These are phyloP conservation scores for Rhodotorula sp. DNA, from an alignment of 1,284 basidiomycete species.

Conservation along the genomic window DNA sequence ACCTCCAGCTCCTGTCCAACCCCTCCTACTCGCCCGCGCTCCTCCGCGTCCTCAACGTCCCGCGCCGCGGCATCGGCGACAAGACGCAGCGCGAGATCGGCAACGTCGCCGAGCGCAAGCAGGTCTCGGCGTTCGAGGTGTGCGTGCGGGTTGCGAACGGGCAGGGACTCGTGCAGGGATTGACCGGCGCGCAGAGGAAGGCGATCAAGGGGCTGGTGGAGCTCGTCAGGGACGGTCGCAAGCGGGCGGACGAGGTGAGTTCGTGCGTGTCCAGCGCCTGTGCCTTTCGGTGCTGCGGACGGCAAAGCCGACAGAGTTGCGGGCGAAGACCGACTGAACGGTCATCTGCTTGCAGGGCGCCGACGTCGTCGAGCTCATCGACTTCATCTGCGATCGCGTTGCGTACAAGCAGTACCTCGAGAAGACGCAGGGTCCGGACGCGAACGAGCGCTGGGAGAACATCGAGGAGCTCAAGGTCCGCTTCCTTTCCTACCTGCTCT, in stretches of 20 bases:
- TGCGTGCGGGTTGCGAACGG: slow-evolving; percentile 63
- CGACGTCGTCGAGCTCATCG: slow-evolving; percentile 68
- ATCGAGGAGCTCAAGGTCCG: slow-evolving; percentile 69
- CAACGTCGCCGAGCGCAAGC: slow-evolving; percentile 58
- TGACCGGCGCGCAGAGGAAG: slow-evolving; percentile 66
- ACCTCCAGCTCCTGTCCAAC: slow-evolving; percentile 82
- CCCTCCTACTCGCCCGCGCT: slow-evolving; percentile 76
- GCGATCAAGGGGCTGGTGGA: slow-evolving; percentile 66
- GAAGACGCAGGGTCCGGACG: slow-evolving; percentile 66
- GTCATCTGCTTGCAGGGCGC: slow-evolving; percentile 55
- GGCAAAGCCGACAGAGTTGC: background rate
- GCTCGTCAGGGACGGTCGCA: slow-evolving; percentile 60
- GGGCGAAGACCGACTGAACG: too few species aligned
- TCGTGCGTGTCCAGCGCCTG: background rate
- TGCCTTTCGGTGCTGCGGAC: too few species aligned
- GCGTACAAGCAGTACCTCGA: slow-evolving; percentile 70
- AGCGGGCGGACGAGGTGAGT: slow-evolving; percentile 61
- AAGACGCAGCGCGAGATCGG: slow-evolving; percentile 71
- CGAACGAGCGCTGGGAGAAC: slow-evolving; percentile 79
- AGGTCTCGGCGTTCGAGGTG: slow-evolving; percentile 63
- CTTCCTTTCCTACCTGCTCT: background rate
- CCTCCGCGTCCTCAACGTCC: slow-evolving; percentile 72
- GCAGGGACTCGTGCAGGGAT: slow-evolving; percentile 59
- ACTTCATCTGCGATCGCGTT: slow-evolving; percentile 62
- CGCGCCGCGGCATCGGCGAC: slow-evolving; percentile 75